A percentile compares a stretch with the other conserved stretches of the same genome.
Conservation (phyloP, 805 yeast species). For the Saturnispora quitensis region DNA sequence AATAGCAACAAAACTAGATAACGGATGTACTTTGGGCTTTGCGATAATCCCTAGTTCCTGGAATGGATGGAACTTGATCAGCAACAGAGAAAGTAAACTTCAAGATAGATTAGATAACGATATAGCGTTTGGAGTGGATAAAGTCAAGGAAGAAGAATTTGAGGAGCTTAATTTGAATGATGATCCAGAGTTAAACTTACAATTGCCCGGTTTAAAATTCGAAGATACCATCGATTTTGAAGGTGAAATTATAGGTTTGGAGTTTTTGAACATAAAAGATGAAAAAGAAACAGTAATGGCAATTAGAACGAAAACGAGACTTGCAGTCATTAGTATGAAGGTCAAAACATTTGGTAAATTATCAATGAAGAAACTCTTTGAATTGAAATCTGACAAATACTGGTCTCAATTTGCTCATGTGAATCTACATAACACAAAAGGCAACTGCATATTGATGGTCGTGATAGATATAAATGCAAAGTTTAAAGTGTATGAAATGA, state of each 20-base stretch:
- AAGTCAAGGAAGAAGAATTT: conserved; percentile 1
- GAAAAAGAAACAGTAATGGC: background rate
- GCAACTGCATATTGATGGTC: conserved; percentile 27
- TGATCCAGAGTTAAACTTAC: background rate
- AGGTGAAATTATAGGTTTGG: conserved; percentile 5
- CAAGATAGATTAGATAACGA: background rate
- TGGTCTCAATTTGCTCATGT: conserved; percentile 9
- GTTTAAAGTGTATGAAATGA: conserved; percentile 33
- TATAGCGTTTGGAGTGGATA: background rate
- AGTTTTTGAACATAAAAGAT: background rate
- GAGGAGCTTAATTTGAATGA: background rate
- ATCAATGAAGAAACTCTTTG: conserved; percentile 1
- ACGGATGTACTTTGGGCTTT: conserved; percentile 1
- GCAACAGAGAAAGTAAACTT: background rate
- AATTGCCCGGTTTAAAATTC: background rate
- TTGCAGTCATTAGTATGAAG: background rate
- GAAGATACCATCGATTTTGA: background rate
- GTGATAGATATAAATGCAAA: conserved; percentile 46
- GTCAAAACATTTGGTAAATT: background rate
- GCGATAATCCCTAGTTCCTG: background rate
- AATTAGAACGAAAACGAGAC: background rate
- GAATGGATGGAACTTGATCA: conserved; percentile 3
- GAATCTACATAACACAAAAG: background rate
- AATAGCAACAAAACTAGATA: background rate
- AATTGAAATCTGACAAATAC: conserved; percentile 1